Evolutionary conservation across 106 monocot species (phyloP), one percentile per base, ranked within the genome.

Genomic region (Xerophyta viscosa): DNA sequence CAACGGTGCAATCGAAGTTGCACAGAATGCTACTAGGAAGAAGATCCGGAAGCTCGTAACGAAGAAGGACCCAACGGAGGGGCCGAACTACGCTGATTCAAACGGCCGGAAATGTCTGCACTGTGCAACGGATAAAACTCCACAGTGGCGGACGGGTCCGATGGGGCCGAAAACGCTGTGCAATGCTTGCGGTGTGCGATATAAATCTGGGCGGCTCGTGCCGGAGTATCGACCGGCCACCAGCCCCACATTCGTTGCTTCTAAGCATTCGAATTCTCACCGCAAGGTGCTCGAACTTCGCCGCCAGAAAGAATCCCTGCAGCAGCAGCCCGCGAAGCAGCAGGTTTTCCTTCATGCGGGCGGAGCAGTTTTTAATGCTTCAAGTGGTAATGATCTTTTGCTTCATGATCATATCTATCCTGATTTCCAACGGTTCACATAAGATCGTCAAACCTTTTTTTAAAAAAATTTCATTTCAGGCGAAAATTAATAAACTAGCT

Each of bases 101-200:
- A 81, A 82, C 24, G 82, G 82, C 27, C 47, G 82, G 37, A 69
- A 39, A 48, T 91, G 91, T 75, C 70, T 76, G 9, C 91, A 91
- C 58, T 91, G 91, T 52, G 68, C 56, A 15, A 81, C 86, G 14
- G 91, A 91, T 33, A 86, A 79, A 70, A 91, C 91, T 20, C 91
- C 91, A 11, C 91, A 91, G 61, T 91, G 91, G 91, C 64, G 91
- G 30, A 75, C 91, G 13, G 91, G 91, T 60, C 91, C 91, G 4
- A 67, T 78, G 76, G 91, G 91, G n/a, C 91, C 86, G 15, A 91
- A 91, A 72, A 86, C 91, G 20, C 78, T 91, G 1, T 92, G 91
- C 79, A 92, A 92, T 36, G 91, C 91, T 18, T 92, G 91, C 41
- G 91, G 91, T 18, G 86, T 91, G 29, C 62, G 86, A 27, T 92